phyloP scores from a whole-genome alignment of 306 rosid genomes.

The Pterocarpus macrocarpus region DNA sequence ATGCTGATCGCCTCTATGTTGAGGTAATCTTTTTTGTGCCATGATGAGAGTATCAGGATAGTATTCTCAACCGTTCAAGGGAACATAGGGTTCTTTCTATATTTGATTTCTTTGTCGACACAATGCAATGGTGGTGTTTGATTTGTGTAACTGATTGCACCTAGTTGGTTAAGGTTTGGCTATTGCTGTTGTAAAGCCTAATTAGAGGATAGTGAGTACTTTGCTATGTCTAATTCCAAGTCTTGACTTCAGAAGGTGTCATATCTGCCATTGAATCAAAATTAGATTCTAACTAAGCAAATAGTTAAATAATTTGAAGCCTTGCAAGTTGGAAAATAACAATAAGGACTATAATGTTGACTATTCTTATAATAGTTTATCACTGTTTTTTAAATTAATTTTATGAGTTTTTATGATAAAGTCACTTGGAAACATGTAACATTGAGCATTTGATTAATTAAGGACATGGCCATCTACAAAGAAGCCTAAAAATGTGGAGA shows the following conservation, averaged over 20 bases:
- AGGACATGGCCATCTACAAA: neutral
- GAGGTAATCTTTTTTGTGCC: constrained; percentile 59
- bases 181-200: neutral
- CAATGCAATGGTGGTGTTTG: neutral
- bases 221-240: neutral
- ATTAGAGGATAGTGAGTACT: neutral
- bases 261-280: neutral
- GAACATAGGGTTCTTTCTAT: neutral
- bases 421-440: neutral
- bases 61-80: neutral
- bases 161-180: neutral
- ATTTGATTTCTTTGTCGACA: neutral
- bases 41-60: neutral
- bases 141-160: neutral
- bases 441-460: constrained; percentile 10
- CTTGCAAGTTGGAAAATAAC: neutral
- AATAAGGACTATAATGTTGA: neutral
- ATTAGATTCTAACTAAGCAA: neutral
- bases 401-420: neutral
- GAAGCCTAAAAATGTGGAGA: constrained; percentile 1
- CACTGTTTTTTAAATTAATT: neutral
- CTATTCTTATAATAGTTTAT: neutral
- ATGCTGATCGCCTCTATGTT: constrained; percentile 85
- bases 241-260: neutral
- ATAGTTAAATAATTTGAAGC: neutral